A percentile compares a stretch with the other conserved stretches of the same genome.
Conservation (phyloP, 148 eudicot species). For the Rhododendron ferrugineum region DNA sequence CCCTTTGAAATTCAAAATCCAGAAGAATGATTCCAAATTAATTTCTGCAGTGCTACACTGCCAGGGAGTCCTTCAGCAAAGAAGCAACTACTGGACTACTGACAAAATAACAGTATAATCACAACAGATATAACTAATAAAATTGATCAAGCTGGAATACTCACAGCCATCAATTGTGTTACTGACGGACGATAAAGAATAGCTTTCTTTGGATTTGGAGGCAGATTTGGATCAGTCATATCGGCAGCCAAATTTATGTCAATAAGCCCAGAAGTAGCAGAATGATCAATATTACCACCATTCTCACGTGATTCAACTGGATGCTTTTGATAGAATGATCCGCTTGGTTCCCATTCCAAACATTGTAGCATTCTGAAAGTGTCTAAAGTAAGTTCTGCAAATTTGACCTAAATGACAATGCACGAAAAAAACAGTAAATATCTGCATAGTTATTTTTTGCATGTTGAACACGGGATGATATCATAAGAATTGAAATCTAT, state of each 20-base stretch:
- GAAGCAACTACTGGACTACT: neutral
- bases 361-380: slow-evolving; percentile 93
- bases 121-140: neutral
- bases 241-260: slow-evolving; percentile 80
- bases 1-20: neutral
- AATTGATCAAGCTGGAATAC: slow-evolving; percentile 25
- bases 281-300: slow-evolving; percentile 55
- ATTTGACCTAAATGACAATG: slow-evolving; percentile 61
- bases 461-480: neutral
- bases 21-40: neutral
- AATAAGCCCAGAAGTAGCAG: slow-evolving; percentile 80
- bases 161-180: slow-evolving; percentile 82
- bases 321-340: slow-evolving; percentile 68
- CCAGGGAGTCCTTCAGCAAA: neutral
- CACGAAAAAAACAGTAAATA: slow-evolving; percentile 3
- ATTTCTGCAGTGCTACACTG: neutral
- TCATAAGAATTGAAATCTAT: neutral
- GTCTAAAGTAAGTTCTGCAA: slow-evolving; percentile 87
- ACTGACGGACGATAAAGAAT: slow-evolving; percentile 79
- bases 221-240: slow-evolving; percentile 85
- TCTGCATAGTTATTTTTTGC: neutral
- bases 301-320: slow-evolving; percentile 56
- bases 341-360: slow-evolving; percentile 99
- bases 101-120: neutral
- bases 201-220: slow-evolving; percentile 89